These are phyloP conservation scores for Salix koriyanagi DNA, from an alignment of 345 rosid genomes.

Conservation along the genomic window DNA sequence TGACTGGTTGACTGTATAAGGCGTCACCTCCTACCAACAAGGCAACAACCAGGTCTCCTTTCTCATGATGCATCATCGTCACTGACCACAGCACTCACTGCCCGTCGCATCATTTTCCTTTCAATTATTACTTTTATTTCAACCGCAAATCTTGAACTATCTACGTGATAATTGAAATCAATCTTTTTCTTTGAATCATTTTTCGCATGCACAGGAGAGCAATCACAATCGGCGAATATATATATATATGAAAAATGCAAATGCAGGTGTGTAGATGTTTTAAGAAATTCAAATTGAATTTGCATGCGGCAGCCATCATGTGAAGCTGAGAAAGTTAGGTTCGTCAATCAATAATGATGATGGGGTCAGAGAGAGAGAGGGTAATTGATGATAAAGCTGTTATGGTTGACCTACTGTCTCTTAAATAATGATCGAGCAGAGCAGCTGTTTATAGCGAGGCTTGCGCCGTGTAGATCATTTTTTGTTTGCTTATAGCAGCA, in stretches of 20 bases:
- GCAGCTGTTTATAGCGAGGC: background rate
- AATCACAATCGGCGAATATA: too few relatives aligned
- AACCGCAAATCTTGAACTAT: too few relatives aligned
- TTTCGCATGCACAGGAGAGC: too few relatives aligned
- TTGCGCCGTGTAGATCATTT: background rate
- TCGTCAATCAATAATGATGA: background rate
- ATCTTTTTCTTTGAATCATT: too few relatives aligned
- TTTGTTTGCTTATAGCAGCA: background rate
- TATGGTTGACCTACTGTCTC: constrained; percentile 18
- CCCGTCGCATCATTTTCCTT: too few relatives aligned
- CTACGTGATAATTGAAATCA: too few relatives aligned
- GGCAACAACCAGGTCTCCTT: background rate
- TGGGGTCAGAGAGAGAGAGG: background rate
- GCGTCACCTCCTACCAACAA: background rate
- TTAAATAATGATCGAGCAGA: constrained; percentile 19
- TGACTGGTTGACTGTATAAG: background rate
- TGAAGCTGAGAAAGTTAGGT: background rate
- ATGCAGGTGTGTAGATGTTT: too few relatives aligned
- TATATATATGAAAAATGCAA: too few relatives aligned
- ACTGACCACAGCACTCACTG: too few relatives aligned
- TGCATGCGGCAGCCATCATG: background rate
- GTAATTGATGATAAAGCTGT: background rate
- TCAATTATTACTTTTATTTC: too few relatives aligned
- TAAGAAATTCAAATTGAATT: background rate
- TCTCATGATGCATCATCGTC: background rate